Evolutionary conservation across 2,329 filamentous ascomycete genomes (phyloP).

Genomic region (Ciborinia camelliae): DNA sequence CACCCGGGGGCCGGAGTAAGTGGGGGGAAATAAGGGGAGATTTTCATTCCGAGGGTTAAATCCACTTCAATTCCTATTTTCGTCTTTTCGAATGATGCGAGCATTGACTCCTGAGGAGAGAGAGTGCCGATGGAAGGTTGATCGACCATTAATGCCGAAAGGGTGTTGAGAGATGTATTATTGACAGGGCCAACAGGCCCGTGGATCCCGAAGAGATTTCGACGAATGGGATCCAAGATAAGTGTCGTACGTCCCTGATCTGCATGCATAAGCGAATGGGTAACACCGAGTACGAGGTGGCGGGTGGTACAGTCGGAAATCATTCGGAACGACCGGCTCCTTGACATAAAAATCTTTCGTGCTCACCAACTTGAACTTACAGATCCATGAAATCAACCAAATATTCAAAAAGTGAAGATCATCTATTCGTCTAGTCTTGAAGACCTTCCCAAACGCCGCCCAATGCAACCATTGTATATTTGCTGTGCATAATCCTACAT

Average conservation of each 20-base stretch:
- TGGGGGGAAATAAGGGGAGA: background rate
- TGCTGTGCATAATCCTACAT: conserved; percentile 21
- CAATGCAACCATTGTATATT: conserved; percentile 13
- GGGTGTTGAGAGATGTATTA: background rate
- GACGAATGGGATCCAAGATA: background rate
- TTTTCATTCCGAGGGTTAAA: background rate
- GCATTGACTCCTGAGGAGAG: too few species aligned
- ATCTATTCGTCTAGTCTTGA: conserved; percentile 20
- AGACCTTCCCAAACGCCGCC: conserved; percentile 11
- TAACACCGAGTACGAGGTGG: background rate
- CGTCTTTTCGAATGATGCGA: background rate
- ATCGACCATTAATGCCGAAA: background rate
- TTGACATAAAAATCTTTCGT: background rate
- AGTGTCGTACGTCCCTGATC: background rate
- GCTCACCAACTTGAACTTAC: background rate
- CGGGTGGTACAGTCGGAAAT: background rate
- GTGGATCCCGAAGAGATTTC: background rate
- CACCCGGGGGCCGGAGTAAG: background rate
- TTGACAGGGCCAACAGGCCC: background rate
- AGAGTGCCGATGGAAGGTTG: background rate
- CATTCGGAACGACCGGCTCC: background rate
- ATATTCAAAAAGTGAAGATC: conserved; percentile 19
- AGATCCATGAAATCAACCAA: background rate
- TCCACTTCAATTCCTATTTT: background rate
- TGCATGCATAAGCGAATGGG: background rate